Evolutionary conservation across 2,329 filamentous ascomycete species (phyloP), one percentile per base, ranked within the genome.

Genomic region (Macroventuria anomochaeta): DNA sequence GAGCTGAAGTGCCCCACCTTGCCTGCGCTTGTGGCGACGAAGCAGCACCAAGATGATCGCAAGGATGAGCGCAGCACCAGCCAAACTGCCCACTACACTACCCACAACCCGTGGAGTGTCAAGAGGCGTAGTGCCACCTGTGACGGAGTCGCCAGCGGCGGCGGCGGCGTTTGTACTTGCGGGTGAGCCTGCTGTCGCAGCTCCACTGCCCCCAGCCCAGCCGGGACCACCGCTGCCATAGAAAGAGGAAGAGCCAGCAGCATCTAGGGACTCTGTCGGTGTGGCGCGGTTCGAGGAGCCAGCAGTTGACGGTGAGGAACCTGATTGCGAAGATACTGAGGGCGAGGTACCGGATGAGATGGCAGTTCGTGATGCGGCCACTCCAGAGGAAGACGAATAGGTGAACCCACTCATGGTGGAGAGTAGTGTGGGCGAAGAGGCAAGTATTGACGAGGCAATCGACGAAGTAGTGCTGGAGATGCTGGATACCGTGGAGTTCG

Each of bases 61-160:
- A 7, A 83, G 64, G 7, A 84, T 65, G 7, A 84, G 66, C 11
- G 83, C 80, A 28, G 83, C 65, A 23, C 84, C 85, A 28, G 84
- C 83, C 42, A 86, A 77, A 38, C 84, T 84, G 13, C 85, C 85
- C 21, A 88, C 78, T n/a, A 87, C 82, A 39, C 84, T 84, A 7
- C 85, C 85, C 17, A 86, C 83, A 3, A 87, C 80, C 53, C 79
- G 79, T 13, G 80, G 79, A 20, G 81, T 83, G 37, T 76, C 75
- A 6, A 78, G 70, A 17, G 73, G 67, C 13, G 63, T 59, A 26
- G 63, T 57, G 25, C 59, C 53, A 25, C 43, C 46, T 8, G 58
- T 33, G 20, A 37, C 41, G 6, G 50, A 38, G 5, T 61, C 40
- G 26, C 54, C 51, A 12, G 51, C 41, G 18, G 56, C 47, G 20